These are phyloP conservation scores for Malus asiatica DNA, from an alignment of 306 rosid species.

Conservation along the genomic window DNA sequence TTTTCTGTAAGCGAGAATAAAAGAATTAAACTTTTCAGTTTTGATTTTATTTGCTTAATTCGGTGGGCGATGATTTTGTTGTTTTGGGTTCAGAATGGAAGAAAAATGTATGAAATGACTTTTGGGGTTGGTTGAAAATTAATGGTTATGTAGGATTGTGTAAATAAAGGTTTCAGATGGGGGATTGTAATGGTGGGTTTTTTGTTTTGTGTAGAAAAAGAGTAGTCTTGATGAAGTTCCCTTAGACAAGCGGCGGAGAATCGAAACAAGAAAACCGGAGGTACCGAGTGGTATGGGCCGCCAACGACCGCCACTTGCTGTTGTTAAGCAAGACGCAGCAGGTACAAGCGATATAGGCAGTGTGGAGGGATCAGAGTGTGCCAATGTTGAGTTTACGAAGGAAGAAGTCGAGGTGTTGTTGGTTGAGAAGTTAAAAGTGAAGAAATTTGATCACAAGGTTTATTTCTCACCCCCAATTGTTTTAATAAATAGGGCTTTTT, in stretches of 20 bases:
- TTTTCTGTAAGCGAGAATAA: conserved; percentile 30
- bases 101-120: neutral
- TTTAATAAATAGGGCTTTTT: neutral
- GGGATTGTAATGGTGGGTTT: neutral
- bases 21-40: neutral
- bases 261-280: conserved; percentile 44
- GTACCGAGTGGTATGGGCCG: conserved; percentile 19
- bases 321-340: conserved; percentile 30
- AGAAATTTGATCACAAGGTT: conserved; percentile 68
- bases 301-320: conserved; percentile 13
- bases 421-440: conserved; percentile 55
- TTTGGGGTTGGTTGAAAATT: neutral
- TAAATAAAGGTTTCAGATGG: neutral
- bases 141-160: neutral
- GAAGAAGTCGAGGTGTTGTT: conserved; percentile 63
- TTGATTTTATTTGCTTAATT: neutral
- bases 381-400: conserved; percentile 46
- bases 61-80: neutral
- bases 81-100: neutral
- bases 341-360: conserved; percentile 27
- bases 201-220: conserved; percentile 40
- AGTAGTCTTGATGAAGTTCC: conserved; percentile 42
- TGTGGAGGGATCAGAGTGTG: conserved; percentile 32
- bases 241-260: conserved; percentile 52
- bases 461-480: neutral